Percentiles rank a stretch among this genome's conserved stretches.
Evolutionary conservation across 2,329 filamentous ascomycete genomes (phyloP).

Genomic region (Fusarium denticulatum): DNA sequence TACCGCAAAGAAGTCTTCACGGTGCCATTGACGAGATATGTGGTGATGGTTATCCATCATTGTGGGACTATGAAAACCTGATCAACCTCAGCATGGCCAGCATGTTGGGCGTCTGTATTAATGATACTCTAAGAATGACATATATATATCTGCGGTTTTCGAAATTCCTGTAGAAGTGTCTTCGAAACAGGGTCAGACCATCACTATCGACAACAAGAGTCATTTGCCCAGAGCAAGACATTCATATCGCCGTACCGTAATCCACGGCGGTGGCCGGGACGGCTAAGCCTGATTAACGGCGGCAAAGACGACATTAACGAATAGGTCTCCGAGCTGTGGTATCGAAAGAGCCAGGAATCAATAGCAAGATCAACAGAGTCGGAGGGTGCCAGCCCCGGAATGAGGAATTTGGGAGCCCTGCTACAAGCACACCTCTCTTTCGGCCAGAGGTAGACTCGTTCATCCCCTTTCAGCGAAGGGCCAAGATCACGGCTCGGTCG

Average conservation of each 20-base stretch:
- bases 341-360: slow-evolving; percentile 52
- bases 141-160: slow-evolving; percentile 67
- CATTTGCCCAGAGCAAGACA: slow-evolving; percentile 67
- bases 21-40: slow-evolving; percentile 74
- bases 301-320: slow-evolving; percentile 68
- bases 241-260: slow-evolving; percentile 68
- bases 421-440: slow-evolving; percentile 71
- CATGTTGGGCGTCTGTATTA: slow-evolving; percentile 79
- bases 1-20: slow-evolving; percentile 73
- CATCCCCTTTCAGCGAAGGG: slow-evolving; percentile 67
- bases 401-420: slow-evolving; percentile 68
- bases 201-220: slow-evolving; percentile 67
- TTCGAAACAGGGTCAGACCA: slow-evolving; percentile 60
- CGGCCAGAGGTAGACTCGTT: slow-evolving; percentile 65
- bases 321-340: slow-evolving; percentile 80
- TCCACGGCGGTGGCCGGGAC: slow-evolving; percentile 76
- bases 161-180: slow-evolving; percentile 75
- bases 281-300: slow-evolving; percentile 55
- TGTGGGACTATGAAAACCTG: slow-evolving; percentile 77
- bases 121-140: slow-evolving; percentile 78
- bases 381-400: slow-evolving; percentile 38
- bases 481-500: slow-evolving; percentile 66
- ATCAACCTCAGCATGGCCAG: slow-evolving; percentile 73
- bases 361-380: slow-evolving; percentile 26
- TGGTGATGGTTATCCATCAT: slow-evolving; percentile 63